phyloP scores from a whole-genome alignment of 768 basidiomycete species.

The Auricularia sp. region DNA sequence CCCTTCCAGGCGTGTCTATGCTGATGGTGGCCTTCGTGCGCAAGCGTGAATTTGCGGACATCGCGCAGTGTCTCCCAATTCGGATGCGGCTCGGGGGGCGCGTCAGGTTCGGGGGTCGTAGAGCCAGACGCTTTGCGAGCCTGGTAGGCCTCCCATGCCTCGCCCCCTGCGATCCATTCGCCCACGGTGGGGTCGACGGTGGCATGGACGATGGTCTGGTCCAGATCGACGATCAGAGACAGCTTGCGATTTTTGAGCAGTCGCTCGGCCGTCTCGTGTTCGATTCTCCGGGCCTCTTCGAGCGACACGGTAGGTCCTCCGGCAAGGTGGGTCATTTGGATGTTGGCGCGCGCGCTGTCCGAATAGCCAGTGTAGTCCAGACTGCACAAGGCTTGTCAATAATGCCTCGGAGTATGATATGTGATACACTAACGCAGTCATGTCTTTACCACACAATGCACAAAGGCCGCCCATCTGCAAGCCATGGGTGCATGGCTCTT shows the following conservation, averaged over 20 bases:
- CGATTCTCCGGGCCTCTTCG: slow-evolving; percentile 85
- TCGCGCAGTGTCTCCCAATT: slow-evolving; percentile 90
- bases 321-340: slow-evolving; percentile 91
- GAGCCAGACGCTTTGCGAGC: slow-evolving; percentile 16
- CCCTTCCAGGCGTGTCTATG: slow-evolving; percentile 27
- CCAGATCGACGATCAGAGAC: slow-evolving; percentile 94
- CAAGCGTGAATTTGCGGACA: slow-evolving; percentile 79
- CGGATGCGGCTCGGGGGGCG: slow-evolving; percentile 56
- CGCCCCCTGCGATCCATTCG: slow-evolving; percentile 88
- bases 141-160: slow-evolving; percentile 63
- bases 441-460: slow-evolving; percentile 89
- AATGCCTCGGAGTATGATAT: neutral
- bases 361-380: slow-evolving; percentile 83
- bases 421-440: slow-evolving; percentile 59
- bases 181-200: slow-evolving; percentile 98
- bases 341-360: slow-evolving; percentile 75
- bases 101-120: neutral
- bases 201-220: slow-evolving; percentile 98
- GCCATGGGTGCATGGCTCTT: slow-evolving; percentile 94
- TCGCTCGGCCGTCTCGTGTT: slow-evolving; percentile 68
- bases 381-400: slow-evolving; percentile 25
- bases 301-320: slow-evolving; percentile 85
- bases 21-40: slow-evolving; percentile 49
- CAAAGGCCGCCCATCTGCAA: slow-evolving; percentile 89
- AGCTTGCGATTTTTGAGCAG: slow-evolving; percentile 69